Conservation (phyloP, 2,329 filamentous ascomycete genomes). For the Diplodia corticola region DNA sequence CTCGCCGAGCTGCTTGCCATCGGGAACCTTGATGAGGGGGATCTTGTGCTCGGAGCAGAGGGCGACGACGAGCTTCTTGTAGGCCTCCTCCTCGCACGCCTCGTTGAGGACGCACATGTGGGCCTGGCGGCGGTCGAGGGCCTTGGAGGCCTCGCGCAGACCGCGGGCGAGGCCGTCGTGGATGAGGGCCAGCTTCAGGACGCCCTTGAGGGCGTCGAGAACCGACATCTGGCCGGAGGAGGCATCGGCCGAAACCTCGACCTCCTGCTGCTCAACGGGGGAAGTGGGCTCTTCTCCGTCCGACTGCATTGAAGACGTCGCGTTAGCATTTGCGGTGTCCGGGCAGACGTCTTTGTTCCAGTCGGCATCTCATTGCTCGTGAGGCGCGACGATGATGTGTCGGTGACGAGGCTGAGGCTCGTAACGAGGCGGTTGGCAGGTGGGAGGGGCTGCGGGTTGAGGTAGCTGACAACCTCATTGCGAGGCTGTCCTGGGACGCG, state of each 20-base stretch:
- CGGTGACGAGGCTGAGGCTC: neutral
- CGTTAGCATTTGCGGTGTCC: neutral
- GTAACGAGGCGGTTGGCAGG: slow-evolving; percentile 25
- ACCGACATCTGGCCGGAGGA: slow-evolving; percentile 94
- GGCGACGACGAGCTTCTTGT: slow-evolving; percentile 99
- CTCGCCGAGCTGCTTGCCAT: slow-evolving; percentile 99
- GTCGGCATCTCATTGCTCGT: neutral
- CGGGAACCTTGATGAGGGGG: slow-evolving; percentile 98
- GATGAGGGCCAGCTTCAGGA: slow-evolving; percentile 97
- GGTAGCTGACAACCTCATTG: neutral
- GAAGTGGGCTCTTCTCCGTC: slow-evolving; percentile 99
- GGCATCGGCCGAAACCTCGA: slow-evolving; percentile 93
- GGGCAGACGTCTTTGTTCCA: neutral
- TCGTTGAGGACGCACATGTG: slow-evolving; percentile 99
- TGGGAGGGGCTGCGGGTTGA: slow-evolving; percentile 17
- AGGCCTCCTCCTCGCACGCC: slow-evolving; percentile 99
- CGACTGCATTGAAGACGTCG: slow-evolving; percentile 63
- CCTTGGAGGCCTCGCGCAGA: slow-evolving; percentile 98
- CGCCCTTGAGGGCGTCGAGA: slow-evolving; percentile 97
- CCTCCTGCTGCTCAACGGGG: slow-evolving; percentile 77
- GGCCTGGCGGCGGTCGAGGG: slow-evolving; percentile 95
- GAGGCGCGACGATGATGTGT: neutral
- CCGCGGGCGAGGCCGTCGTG: slow-evolving; percentile 98
- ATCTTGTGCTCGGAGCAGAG: slow-evolving; percentile 99
- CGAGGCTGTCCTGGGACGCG: neutral